These are phyloP conservation scores for Cystoisospora suis DNA, from an alignment of 169 alveolate genomes.

Conservation along the genomic window DNA sequence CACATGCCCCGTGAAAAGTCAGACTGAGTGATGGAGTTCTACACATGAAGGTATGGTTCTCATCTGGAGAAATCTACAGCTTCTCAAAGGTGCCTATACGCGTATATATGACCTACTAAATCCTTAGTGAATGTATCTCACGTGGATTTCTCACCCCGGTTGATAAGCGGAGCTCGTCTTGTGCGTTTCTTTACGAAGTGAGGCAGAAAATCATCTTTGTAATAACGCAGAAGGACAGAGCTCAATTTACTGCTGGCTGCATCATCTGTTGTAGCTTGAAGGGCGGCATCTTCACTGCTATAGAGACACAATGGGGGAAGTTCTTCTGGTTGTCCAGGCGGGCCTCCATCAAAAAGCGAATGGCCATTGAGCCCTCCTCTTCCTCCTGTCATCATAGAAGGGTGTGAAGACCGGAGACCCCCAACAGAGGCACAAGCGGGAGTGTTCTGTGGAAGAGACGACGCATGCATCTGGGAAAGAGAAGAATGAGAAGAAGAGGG, in stretches of 20 bases:
- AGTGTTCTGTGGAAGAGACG: neutral
- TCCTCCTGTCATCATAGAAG: no score
- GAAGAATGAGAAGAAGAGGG: neutral
- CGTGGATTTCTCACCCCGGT: constrained; percentile 26
- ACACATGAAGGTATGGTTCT: no score
- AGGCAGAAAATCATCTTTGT: constrained; percentile 2
- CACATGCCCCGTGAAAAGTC: neutral
- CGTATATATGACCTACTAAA: neutral
- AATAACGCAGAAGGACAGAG: constrained; percentile 37
- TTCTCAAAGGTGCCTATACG: neutral
- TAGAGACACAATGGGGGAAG: constrained; percentile 32
- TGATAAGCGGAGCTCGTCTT: constrained; percentile 29
- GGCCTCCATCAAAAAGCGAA: neutral
- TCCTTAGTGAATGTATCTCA: neutral
- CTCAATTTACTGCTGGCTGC: constrained; percentile 37
- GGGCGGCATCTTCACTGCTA: constrained; percentile 30
- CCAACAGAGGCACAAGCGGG: no score
- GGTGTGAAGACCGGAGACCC: no score
- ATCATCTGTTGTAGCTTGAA: constrained; percentile 22
- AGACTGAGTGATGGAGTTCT: neutral
- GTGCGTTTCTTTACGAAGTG: constrained; percentile 28
- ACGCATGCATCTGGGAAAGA: neutral
- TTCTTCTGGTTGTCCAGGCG: constrained; percentile 2
- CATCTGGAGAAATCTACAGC: neutral
- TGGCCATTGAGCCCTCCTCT: neutral